These are phyloP conservation scores for Mucor sp. DNA, from an alignment of 371 early-diverging fungal genomes.

Conservation along the genomic window DNA sequence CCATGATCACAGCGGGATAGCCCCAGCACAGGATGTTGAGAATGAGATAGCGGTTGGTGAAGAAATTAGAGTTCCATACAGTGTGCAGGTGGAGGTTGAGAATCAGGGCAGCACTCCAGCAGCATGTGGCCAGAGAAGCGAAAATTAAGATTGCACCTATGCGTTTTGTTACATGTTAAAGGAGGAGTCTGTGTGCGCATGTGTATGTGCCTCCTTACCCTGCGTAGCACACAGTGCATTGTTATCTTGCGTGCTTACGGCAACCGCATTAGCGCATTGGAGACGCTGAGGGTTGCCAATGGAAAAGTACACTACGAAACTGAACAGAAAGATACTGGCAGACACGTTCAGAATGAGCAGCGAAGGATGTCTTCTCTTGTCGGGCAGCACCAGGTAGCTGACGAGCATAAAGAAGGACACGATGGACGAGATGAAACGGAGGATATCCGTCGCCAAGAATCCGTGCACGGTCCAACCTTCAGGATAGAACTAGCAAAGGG, in stretches of 20 bases:
- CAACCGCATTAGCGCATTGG: slow-evolving; percentile 56
- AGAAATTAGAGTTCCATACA: slow-evolving; percentile 65
- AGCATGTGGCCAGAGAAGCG: slow-evolving; percentile 56
- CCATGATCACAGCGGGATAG: slow-evolving; percentile 52
- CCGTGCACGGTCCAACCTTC: slow-evolving; percentile 47
- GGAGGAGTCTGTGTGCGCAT: neutral
- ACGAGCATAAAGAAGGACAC: slow-evolving; percentile 53
- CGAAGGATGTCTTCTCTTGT: slow-evolving; percentile 67
- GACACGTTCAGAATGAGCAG: slow-evolving; percentile 66
- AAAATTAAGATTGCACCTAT: slow-evolving; percentile 57
- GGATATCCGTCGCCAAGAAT: slow-evolving; percentile 51
- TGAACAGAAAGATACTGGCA: slow-evolving; percentile 58
- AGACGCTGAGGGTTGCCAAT: slow-evolving; percentile 54
- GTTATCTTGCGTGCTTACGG: slow-evolving; percentile 54
- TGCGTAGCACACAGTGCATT: slow-evolving; percentile 64
- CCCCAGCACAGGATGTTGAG: slow-evolving; percentile 67
- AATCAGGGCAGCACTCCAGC: slow-evolving; percentile 67
- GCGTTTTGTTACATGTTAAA: neutral
- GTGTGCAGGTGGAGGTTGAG: slow-evolving; percentile 69
- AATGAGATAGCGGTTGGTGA: slow-evolving; percentile 54
- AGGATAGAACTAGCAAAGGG: slow-evolving; percentile 40
- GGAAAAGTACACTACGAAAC: slow-evolving; percentile 55
- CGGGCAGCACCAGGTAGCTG: slow-evolving; percentile 61
- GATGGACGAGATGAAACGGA: slow-evolving; percentile 56
- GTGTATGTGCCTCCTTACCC: slow-evolving; percentile 24